Evolutionary conservation across 345 rosid genomes (phyloP).

Genomic region (Leavenworthia alabamica): DNA sequence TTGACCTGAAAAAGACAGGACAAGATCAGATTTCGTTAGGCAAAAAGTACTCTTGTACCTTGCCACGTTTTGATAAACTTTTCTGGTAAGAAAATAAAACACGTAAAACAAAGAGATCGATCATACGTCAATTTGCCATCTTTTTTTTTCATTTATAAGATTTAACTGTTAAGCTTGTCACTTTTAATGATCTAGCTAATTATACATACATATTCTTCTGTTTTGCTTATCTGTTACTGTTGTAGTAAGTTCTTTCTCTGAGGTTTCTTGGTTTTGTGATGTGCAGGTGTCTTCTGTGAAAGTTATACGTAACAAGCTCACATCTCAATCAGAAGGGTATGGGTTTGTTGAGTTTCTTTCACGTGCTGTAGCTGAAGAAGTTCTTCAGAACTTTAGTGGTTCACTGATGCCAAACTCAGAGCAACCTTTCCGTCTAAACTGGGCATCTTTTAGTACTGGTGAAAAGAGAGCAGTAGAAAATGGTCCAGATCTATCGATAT

Average conservation of each 20-base stretch:
- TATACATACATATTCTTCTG: neutral
- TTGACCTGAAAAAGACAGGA: constrained; percentile 26
- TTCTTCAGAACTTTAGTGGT: constrained; percentile 70
- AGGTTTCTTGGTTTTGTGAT: constrained; percentile 6
- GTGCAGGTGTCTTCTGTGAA: constrained; percentile 69
- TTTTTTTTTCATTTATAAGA: neutral
- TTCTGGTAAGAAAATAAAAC: neutral
- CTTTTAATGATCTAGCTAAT: neutral
- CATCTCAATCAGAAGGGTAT: constrained; percentile 84
- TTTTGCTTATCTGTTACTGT: neutral
- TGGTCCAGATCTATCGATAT: constrained; percentile 76
- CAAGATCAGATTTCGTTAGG: constrained; percentile 13
- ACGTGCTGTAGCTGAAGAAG: constrained; percentile 75
- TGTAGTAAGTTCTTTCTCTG: neutral
- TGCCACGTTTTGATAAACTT: constrained; percentile 19
- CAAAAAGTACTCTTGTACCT: constrained; percentile 17
- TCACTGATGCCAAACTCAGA: constrained; percentile 81
- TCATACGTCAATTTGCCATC: neutral
- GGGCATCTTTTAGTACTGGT: constrained; percentile 85
- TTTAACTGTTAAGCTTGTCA: too few species aligned
- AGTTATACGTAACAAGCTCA: constrained; percentile 87
- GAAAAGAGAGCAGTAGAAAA: constrained; percentile 60
- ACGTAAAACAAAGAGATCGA: neutral
- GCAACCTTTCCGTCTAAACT: constrained; percentile 85
- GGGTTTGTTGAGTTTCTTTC: constrained; percentile 84